Evolutionary conservation across 192 early-diverging fungal species (phyloP), one percentile per base, ranked within the genome.

Genomic region (Chytriomyces sp.): DNA sequence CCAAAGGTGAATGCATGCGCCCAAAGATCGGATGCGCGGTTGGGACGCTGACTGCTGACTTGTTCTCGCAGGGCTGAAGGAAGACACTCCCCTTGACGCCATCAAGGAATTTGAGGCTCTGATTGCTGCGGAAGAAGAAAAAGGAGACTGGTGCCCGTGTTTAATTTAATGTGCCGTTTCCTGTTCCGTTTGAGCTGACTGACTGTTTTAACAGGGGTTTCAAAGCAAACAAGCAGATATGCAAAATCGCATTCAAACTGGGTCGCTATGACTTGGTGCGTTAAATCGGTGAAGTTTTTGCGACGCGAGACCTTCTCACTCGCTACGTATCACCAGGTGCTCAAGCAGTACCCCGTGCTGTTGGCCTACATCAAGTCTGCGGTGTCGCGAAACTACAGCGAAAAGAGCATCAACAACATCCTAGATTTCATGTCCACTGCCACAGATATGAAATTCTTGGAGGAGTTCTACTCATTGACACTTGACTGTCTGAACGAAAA

Each of bases 341-440:
- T 95, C 8, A 77, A 84, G 53, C 87, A 92, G 73, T 96, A 96
- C 80, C 74, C 88, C 11, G 80, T 92, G 65, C 82, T 96, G 5
- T 81, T 96, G 20, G 90, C 87, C 1, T 94, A 93, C 76, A 89
- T 89, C 45, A 92, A 93, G 72, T 86, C 86, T 2, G 91, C 92
- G 3, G 93, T 95, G 23, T 91, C 95, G 7, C 87, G 91, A 49
- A 96, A 94, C 81, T 91, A 94, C 63, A 91, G 91, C 68, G 95
- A 96, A 79, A 96, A 96, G 85, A 90, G 88, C 71, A 94, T 96
- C 80, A 96, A 96, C 84, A 93, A 92, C 76, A 94, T 94, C 69
- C 80, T 96, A 61, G 95, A 96, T 76, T 91, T 86, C 69, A 87
- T 94, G 9, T 92, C 93, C 7, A 82, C 88, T 16, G 88, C 92